A percentile compares a stretch with the other conserved stretches of the same genome.
These are phyloP conservation scores for Metarhizium guizhouense DNA, from an alignment of 2,329 filamentous ascomycete species.

Conservation along the genomic window DNA sequence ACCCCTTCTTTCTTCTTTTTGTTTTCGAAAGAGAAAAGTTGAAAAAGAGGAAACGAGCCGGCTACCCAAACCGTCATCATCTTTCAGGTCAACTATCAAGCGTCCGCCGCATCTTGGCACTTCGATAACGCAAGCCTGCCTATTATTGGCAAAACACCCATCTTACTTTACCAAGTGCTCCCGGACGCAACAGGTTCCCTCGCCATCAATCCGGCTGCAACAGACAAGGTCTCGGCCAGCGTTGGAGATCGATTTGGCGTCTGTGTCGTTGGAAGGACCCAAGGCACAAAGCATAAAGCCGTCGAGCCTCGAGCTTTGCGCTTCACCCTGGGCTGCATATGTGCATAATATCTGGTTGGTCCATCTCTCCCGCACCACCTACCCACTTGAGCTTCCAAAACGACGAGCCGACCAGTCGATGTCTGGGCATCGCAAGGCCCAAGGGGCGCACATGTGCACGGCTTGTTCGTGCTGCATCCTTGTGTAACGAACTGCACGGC, in stretches of 20 bases:
- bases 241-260: not conserved
- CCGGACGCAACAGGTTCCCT: not conserved
- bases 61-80: not conserved
- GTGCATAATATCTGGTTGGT: not conserved
- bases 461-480: too few relatives aligned
- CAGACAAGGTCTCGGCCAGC: not conserved
- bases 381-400: not conserved
- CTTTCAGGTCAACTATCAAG: too few relatives aligned
- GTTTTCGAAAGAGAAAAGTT: not conserved
- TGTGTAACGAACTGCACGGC: too few relatives aligned
- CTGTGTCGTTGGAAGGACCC: not conserved
- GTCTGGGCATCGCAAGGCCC: not conserved
- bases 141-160: not conserved
- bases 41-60: not conserved
- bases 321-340: not conserved
- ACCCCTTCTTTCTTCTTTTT: not conserved
- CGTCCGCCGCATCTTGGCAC: not conserved
- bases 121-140: not conserved
- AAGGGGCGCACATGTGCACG: not conserved
- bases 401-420: not conserved
- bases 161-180: not conserved
- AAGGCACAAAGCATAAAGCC: not conserved
- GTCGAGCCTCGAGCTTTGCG: not conserved
- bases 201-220: not conserved
- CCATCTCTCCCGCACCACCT: not conserved